These are phyloP conservation scores for Penicillium janthinellum DNA, from an alignment of 2,329 filamentous ascomycete species.

Conservation along the genomic window DNA sequence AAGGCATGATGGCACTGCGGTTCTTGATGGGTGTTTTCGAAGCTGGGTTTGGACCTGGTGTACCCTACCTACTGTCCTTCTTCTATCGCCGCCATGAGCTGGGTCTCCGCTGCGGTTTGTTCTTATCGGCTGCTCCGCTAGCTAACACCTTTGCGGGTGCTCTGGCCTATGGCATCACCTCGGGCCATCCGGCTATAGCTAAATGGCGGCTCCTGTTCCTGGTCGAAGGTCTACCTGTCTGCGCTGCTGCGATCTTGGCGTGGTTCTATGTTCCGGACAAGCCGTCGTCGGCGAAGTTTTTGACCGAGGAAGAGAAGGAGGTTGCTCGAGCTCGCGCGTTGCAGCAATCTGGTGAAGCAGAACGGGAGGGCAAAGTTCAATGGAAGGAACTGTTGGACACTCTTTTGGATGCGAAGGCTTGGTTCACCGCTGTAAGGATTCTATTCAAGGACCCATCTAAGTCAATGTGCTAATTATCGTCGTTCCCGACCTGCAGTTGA, in stretches of 20 bases:
- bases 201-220: constrained; percentile 68
- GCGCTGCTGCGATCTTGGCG: constrained; percentile 56
- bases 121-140: constrained; percentile 61
- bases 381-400: constrained; percentile 51
- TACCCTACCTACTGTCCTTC: constrained; percentile 57
- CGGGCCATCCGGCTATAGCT: constrained; percentile 57
- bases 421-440: constrained; percentile 48
- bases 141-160: constrained; percentile 79
- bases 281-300: constrained; percentile 55
- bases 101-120: constrained; percentile 59
- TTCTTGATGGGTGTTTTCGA: constrained; percentile 53
- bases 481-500: constrained; percentile 36
- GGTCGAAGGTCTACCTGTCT: constrained; percentile 64
- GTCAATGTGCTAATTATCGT: neutral
- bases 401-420: constrained; percentile 50
- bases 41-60: constrained; percentile 49
- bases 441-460: neutral
- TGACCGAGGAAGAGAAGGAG: constrained; percentile 60
- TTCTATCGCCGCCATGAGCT: constrained; percentile 62
- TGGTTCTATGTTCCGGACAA: constrained; percentile 60
- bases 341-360: constrained; percentile 54
- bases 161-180: constrained; percentile 66
- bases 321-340: constrained; percentile 59
- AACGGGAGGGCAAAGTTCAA: constrained; percentile 45
- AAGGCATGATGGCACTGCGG: constrained; percentile 52